Evolutionary conservation across 768 basidiomycete species (phyloP).

Genomic region (Termitomyces sp.): DNA sequence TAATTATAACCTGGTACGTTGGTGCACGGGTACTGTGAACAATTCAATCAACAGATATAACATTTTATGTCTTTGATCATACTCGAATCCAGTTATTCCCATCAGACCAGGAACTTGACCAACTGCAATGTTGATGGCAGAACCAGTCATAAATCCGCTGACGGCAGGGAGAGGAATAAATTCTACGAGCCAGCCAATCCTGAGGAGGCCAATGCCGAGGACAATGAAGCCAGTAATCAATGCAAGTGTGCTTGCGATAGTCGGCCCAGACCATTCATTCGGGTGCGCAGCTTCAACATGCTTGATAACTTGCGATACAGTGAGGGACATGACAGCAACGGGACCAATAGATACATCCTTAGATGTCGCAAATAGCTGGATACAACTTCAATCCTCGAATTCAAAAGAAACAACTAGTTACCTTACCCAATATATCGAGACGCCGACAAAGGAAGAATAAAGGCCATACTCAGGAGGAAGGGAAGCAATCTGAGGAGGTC

Average conservation of each 20-base stretch:
- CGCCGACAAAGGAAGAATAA: conserved; percentile 90
- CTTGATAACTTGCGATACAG: conserved; percentile 75
- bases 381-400: neutral
- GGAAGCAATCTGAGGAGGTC: conserved; percentile 60
- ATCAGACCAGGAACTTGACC: conserved; percentile 88
- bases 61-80: conserved; percentile 16
- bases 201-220: conserved; percentile 81
- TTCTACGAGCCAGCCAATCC: conserved; percentile 92
- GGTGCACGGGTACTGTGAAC: conserved; percentile 69
- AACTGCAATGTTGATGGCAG: conserved; percentile 87
- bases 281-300: conserved; percentile 51
- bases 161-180: conserved; percentile 87
- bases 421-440: conserved; percentile 75
- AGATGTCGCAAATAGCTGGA: conserved; percentile 89
- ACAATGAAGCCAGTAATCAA: conserved; percentile 91
- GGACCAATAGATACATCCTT: conserved; percentile 99
- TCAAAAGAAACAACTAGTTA: neutral
- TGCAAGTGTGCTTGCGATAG: conserved; percentile 82
- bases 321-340: conserved; percentile 96
- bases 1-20: conserved; percentile 86
- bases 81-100: conserved; percentile 85
- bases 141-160: conserved; percentile 95
- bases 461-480: conserved; percentile 86
- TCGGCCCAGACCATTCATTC: conserved; percentile 53
- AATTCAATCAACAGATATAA: conserved; percentile 1